Evolutionary conservation across 768 basidiomycete species (phyloP), one percentile per base, ranked within the genome.

Genomic region (Lactifluus pinguis): DNA sequence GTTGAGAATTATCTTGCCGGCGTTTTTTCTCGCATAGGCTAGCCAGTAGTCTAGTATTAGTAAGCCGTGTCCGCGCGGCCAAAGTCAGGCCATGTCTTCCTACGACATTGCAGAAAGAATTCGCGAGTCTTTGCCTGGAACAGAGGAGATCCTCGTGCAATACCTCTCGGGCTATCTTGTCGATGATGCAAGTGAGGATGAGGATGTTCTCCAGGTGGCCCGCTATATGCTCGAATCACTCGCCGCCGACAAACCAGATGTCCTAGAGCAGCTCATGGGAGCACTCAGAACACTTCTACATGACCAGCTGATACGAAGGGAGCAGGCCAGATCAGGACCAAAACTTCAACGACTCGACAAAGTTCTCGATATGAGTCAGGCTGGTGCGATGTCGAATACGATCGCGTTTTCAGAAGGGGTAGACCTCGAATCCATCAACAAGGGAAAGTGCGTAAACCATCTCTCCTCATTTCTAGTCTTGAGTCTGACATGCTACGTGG

Each of bases 371-470:
- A 85, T 94, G 81, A 89, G 87, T 76, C 90, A 89, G 73, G 74
- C 84, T 2, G 77, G 79, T 9, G 80, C 84, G 51, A 83, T 92
- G 71, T 91, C 89, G 32, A 87, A 74, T 59, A 92, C 91, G 7
- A 87, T 92, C 64, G 87, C 83, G 5, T 75, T 94, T 51, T 77
- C 82, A 0, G 89, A 92, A 64, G 89, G 89, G 14, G 90, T 94
- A 42, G 92, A 95, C 71, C 76, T 95, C 55, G 91, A 92, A 72
- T 90, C 89, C 42, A 91, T 92, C 56, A 93, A 92, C 75, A 94
- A 95, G 79, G 92, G 89, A 77, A 94, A 94, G 89, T 92, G 70
- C 72, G 77, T 57, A 49, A 42, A 51, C 42, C 10, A 34, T 45
- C 6, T 14, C 10, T 13, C 4, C 36, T 14, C 0, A 15, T 15